These are phyloP conservation scores for Pichia cabralensis DNA, from an alignment of 805 yeast species.

Conservation along the genomic window DNA sequence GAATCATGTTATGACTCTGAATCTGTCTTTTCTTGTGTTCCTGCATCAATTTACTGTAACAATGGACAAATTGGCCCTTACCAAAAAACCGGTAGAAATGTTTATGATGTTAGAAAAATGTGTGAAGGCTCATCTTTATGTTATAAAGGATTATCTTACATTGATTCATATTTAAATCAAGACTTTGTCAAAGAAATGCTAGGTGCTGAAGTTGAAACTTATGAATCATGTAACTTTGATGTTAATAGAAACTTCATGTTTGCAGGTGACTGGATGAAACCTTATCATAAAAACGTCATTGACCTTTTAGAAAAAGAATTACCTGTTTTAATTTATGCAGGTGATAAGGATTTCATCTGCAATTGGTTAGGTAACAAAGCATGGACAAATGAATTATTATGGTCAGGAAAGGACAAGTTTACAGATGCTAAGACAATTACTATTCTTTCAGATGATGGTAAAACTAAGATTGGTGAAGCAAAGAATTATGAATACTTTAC, in stretches of 20 bases:
- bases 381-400: conserved; percentile 62
- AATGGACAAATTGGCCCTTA: conserved; percentile 51
- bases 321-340: conserved; percentile 87
- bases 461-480: conserved; percentile 53
- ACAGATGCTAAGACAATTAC: conserved; percentile 18
- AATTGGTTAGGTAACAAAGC: conserved; percentile 89
- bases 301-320: conserved; percentile 54
- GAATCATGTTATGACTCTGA: conserved; percentile 55
- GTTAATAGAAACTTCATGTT: conserved; percentile 40
- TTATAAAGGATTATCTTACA: conserved; percentile 39
- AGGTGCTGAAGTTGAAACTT: conserved; percentile 45
- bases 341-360: conserved; percentile 87
- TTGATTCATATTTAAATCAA: conserved; percentile 44
- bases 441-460: conserved; percentile 23
- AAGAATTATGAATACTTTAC: conserved; percentile 65
- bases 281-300: conserved; percentile 48
- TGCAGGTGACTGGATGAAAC: conserved; percentile 59
- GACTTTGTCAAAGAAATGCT: conserved; percentile 43
- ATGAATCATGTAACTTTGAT: conserved; percentile 41
- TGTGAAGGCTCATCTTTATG: conserved; percentile 46
- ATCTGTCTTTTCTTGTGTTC: conserved; percentile 50
- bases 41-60: conserved; percentile 55
- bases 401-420: conserved; percentile 38
- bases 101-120: conserved; percentile 49
- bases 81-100: conserved; percentile 49